Evolutionary conservation across 306 rosid genomes (phyloP).

Genomic region (Fagus crenata): DNA sequence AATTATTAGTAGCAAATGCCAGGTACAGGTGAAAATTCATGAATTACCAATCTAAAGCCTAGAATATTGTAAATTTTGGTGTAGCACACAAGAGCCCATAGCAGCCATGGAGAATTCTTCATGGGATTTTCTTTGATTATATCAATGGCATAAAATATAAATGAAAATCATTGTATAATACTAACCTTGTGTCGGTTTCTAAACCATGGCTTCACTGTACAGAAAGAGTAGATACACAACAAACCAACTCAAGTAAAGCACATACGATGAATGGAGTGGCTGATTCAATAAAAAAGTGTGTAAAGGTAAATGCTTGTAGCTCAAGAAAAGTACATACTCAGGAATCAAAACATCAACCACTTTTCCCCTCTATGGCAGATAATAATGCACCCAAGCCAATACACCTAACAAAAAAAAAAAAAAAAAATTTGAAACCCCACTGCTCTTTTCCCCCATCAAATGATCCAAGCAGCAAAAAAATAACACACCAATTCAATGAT

Average conservation of each 20-base stretch:
- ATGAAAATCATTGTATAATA: neutral
- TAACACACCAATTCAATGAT: constrained; percentile 35
- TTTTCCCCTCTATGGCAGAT: constrained; percentile 24
- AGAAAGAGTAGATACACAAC: neutral
- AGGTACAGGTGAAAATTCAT: neutral
- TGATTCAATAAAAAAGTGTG: neutral
- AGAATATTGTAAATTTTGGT: neutral
- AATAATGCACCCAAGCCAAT: constrained; percentile 25
- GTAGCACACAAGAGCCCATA: no score
- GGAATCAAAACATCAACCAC: constrained; percentile 25
- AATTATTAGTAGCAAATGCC: neutral
- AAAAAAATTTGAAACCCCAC: constrained; percentile 21
- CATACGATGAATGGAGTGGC: neutral
- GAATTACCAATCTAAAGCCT: neutral
- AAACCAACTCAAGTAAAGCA: neutral
- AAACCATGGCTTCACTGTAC: neutral
- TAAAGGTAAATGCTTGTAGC: constrained; percentile 31
- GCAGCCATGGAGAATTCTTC: neutral
- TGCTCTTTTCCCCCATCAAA: constrained; percentile 29
- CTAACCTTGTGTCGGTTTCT: no score
- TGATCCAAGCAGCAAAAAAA: constrained; percentile 32
- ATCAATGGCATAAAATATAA: no score
- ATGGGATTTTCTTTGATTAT: neutral
- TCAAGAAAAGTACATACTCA: constrained; percentile 37
- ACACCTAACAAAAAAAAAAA: constrained; percentile 19